A percentile compares a stretch with the other conserved stretches of the same genome.
Evolutionary conservation across 257 asterid genomes (phyloP).

Genomic region (Hygrophila difformis): DNA sequence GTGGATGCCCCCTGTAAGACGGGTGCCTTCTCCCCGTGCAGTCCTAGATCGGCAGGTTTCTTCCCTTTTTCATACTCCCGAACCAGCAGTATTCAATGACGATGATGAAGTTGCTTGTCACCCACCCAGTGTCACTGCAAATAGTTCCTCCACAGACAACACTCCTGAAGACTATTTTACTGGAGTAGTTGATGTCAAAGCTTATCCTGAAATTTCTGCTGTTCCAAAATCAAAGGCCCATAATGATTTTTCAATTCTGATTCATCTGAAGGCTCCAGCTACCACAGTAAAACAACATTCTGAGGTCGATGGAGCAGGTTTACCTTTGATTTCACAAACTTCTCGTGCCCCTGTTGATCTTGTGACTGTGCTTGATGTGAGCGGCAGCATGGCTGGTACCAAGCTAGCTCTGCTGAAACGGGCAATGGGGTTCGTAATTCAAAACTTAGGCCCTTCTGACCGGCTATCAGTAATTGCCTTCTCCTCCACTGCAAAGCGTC

Average conservation of each 20-base stretch:
- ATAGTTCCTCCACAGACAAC: slow-evolving; percentile 15
- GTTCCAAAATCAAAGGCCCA: slow-evolving; percentile 38
- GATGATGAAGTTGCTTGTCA: slow-evolving; percentile 53
- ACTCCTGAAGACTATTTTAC: slow-evolving; percentile 12
- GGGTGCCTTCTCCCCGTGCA: slow-evolving; percentile 36
- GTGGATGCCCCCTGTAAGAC: slow-evolving; percentile 29
- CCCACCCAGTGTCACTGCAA: slow-evolving; percentile 14
- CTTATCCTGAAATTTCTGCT: slow-evolving; percentile 60
- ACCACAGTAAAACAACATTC: slow-evolving; percentile 17
- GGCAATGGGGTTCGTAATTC: slow-evolving; percentile 93
- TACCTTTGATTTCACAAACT: slow-evolving; percentile 20
- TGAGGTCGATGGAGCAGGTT: slow-evolving; percentile 20
- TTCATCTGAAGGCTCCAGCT: slow-evolving; percentile 75
- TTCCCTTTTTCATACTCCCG: slow-evolving; percentile 24
- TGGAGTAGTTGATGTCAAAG: slow-evolving; percentile 39
- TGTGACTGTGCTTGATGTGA: slow-evolving; percentile 81
- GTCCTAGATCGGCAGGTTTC: slow-evolving; percentile 20
- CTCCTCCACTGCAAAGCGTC: slow-evolving; percentile 78
- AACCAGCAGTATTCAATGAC: slow-evolving; percentile 58
- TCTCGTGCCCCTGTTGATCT: slow-evolving; percentile 81
- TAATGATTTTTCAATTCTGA: slow-evolving; percentile 42
- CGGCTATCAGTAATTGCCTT: slow-evolving; percentile 86
- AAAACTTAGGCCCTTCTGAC: slow-evolving; percentile 67
- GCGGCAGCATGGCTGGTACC: slow-evolving; percentile 98
- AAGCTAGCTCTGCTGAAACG: slow-evolving; percentile 82